These are phyloP conservation scores for Cyathus pygmaeus DNA, from an alignment of 1,284 basidiomycete species.

Conservation along the genomic window DNA sequence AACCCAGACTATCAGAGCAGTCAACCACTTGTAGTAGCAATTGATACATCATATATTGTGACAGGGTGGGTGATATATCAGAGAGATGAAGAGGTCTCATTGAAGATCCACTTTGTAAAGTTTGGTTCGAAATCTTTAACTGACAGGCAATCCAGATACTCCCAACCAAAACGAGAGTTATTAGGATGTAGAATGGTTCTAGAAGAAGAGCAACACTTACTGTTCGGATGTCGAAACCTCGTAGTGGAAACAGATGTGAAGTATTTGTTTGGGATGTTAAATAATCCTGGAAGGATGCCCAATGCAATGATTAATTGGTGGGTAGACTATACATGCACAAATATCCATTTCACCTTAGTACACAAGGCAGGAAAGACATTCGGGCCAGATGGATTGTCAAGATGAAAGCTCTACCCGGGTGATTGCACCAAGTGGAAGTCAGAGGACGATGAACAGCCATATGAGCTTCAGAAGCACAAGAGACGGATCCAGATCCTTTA, in stretches of 20 bases:
- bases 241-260: too few species aligned
- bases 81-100: constrained; percentile 22
- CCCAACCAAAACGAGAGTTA: too few species aligned
- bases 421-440: not conserved
- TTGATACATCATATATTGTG: constrained; percentile 27
- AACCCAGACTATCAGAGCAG: constrained; percentile 35
- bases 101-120: constrained; percentile 16
- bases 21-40: constrained; percentile 33
- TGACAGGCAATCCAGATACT: constrained; percentile 4
- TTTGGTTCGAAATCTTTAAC: constrained; percentile 49
- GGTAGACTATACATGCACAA: constrained; percentile 27
- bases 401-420: not conserved
- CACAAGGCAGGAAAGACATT: not conserved
- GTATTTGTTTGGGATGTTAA: too few species aligned
- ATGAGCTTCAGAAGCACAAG: not conserved
- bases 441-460: not conserved
- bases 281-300: constrained; percentile 43
- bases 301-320: constrained; percentile 48
- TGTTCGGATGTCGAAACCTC: too few species aligned
- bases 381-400: not conserved
- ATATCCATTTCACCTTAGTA: not conserved
- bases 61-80: constrained; percentile 19
- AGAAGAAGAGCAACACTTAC: too few species aligned
- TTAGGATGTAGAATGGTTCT: too few species aligned
- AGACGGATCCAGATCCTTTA: too few species aligned